A percentile compares a stretch with the other conserved stretches of the same genome.
Evolutionary conservation across 2,329 filamentous ascomycete species (phyloP).

Genomic region (Calonectria pteridis): DNA sequence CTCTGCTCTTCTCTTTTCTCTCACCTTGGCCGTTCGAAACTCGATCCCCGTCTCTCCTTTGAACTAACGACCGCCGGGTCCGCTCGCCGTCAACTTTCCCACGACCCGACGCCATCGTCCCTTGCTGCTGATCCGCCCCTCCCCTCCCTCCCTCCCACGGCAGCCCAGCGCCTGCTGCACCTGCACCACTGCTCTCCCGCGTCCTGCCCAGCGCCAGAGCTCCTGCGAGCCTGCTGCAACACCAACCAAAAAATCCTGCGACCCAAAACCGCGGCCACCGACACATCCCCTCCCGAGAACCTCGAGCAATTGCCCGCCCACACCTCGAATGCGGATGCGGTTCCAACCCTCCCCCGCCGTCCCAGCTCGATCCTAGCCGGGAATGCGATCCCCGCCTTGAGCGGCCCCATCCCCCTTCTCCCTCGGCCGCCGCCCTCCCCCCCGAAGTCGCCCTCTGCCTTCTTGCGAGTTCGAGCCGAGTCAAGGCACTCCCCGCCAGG

Average conservation of each 20-base stretch:
- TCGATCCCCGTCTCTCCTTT: slow-evolving; percentile 30
- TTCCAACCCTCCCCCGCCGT: slow-evolving; percentile 34
- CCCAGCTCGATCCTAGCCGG: slow-evolving; percentile 38
- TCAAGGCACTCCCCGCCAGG: slow-evolving; percentile 28
- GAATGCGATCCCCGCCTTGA: slow-evolving; percentile 45
- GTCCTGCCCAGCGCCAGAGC: slow-evolving; percentile 1
- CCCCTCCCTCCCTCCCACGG: slow-evolving; percentile 13
- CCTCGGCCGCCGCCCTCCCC: slow-evolving; percentile 11
- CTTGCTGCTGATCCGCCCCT: slow-evolving; percentile 25
- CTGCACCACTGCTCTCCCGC: slow-evolving; percentile 9
- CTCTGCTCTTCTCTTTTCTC: slow-evolving; percentile 23
- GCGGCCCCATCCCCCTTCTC: slow-evolving; percentile 19
- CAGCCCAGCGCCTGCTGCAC: background rate
- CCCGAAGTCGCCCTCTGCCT: slow-evolving; percentile 21
- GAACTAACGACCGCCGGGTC: slow-evolving; percentile 19
- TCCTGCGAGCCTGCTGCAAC: slow-evolving; percentile 15
- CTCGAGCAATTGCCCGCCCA: slow-evolving; percentile 13
- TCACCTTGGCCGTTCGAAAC: slow-evolving; percentile 23
- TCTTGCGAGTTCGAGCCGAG: background rate
- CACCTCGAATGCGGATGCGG: slow-evolving; percentile 39
- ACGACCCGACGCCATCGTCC: slow-evolving; percentile 23
- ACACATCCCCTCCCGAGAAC: background rate
- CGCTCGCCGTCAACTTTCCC: slow-evolving; percentile 16
- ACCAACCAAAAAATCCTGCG: slow-evolving; percentile 12
- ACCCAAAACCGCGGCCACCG: slow-evolving; percentile 1